Evolutionary conservation across 2,329 filamentous ascomycete species (phyloP), one percentile per base, ranked within the genome.

Genomic region (Aureobasidium sp.): DNA sequence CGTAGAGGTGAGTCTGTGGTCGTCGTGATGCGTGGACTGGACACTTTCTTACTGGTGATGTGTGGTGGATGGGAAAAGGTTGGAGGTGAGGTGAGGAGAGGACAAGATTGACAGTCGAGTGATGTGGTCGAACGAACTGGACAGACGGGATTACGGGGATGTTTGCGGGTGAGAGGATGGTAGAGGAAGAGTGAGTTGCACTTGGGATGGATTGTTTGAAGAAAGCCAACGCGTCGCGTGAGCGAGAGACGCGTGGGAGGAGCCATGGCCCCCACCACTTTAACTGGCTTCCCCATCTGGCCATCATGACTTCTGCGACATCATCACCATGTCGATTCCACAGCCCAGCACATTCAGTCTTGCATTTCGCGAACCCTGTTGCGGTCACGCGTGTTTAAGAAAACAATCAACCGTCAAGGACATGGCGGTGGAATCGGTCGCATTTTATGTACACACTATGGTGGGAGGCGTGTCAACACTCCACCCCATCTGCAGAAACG

Each of bases 41-140:
- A 15, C n/a, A 4, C 7, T 17, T 17, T 49, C 55, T 47, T 49
- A 58, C 55, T 58, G 55, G 9, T 58, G 55, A 47, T 47, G 55
- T 49, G 43, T 58, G 55, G 11, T 29, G 4, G 19, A 31, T 45
- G 21, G 5, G 4, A 37, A 21, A n/a, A 31, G 6, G 40, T 25
- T n/a, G n/a, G n/a, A n/a, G n/a, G 19, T 40, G 25, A 10, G 8
- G 31, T 38, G 13, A n/a, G 6, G 19, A 21, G 31, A 43, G 27
- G 13, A n/a, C 1, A 9, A 13, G n/a, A 13, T 19, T 33, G 53
- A 46, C 21, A 46, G 53, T 46, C 29, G 13, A 13, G n/a, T 15
- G 53, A 23, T 33, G n/a, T 37, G 17, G 17, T 37, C 43, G 29
- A 43, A 25, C 33, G 27, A 17, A 43, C 31, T 23, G 38, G 17